phyloP scores from a whole-genome alignment of 495 filamentous ascomycete species.

The Tuber umbilicatum region DNA sequence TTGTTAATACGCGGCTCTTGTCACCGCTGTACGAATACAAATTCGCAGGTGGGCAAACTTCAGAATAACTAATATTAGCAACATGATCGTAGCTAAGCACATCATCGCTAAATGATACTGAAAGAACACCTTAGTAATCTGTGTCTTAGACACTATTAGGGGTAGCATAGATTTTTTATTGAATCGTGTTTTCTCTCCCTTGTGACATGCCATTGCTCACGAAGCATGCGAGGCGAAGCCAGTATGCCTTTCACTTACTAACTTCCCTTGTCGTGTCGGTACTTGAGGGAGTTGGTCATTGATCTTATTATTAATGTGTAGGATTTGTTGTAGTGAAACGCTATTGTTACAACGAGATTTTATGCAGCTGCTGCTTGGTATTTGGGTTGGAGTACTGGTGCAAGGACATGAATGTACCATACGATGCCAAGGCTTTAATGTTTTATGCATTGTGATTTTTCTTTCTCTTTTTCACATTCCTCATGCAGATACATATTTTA shows the following conservation, averaged over 20 bases:
- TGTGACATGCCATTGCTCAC: background rate
- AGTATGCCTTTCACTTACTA: background rate
- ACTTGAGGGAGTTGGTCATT: background rate
- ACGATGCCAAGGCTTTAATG: background rate
- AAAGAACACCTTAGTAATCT: no score
- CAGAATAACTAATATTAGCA: no score
- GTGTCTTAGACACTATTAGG: no score
- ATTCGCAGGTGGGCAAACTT: no score
- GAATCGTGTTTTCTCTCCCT: no score
- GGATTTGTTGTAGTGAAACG: background rate
- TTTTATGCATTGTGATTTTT: background rate
- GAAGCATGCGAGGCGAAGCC: background rate
- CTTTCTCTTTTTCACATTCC: background rate
- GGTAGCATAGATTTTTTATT: no score
- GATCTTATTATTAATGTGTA: background rate
- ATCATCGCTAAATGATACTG: no score
- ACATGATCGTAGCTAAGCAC: no score
- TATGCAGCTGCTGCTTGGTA: background rate
- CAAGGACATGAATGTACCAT: background rate
- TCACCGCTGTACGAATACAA: no score
- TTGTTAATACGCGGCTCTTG: no score
- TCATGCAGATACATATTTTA: background rate
- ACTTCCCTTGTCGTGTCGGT: background rate
- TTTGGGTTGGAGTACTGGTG: background rate
- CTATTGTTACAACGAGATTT: background rate